Conservation (phyloP, 176 grass and related monocot genomes). For the Tillandsia fasciculata region DNA sequence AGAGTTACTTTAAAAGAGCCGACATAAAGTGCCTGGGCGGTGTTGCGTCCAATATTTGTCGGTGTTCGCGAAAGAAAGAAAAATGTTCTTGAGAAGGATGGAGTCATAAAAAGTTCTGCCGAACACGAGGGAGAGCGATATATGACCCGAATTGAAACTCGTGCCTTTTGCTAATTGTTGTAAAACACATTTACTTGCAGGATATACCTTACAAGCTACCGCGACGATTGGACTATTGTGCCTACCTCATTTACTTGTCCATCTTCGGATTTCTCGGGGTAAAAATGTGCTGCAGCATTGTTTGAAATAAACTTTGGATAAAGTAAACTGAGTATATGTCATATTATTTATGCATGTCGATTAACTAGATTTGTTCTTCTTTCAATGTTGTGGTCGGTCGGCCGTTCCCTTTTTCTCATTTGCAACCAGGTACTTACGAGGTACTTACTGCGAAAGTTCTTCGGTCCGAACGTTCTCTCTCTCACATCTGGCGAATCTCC, state of each 20-base stretch:
- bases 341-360: too few species aligned
- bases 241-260: constrained; percentile 69
- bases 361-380: too few species aligned
- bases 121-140: not conserved
- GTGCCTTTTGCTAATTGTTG: not conserved
- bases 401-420: not conserved
- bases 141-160: not conserved
- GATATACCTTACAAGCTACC: constrained; percentile 49
- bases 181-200: constrained; percentile 34
- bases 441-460: constrained; percentile 76
- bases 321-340: too few species aligned
- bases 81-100: not conserved
- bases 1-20: not conserved
- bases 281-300: constrained; percentile 16
- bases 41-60: too few species aligned
- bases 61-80: too few species aligned
- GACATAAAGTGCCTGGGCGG: not conserved
- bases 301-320: not conserved
- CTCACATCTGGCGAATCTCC: constrained; percentile 63
- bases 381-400: too few species aligned
- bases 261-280: constrained; percentile 86
- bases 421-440: constrained; percentile 72
- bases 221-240: constrained; percentile 48
- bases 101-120: not conserved
- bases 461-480: constrained; percentile 53